Evolutionary conservation across 768 basidiomycete genomes (phyloP).

Genomic region (Gymnopilus junonius): DNA sequence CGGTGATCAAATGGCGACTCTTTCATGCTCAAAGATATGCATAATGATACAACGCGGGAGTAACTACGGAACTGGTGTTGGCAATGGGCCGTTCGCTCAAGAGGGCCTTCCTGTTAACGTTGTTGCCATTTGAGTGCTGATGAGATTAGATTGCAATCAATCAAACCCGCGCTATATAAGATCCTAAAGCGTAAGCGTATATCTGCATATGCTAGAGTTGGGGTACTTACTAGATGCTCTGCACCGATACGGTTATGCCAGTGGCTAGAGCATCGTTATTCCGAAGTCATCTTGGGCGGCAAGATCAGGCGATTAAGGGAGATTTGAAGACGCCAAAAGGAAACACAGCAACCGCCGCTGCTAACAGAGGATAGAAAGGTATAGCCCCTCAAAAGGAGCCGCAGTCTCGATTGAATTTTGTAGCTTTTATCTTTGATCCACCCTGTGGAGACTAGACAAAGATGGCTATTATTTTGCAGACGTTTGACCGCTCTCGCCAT

Average conservation of each 20-base stretch:
- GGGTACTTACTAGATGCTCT: no score
- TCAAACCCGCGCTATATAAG: neutral
- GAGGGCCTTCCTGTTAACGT: neutral
- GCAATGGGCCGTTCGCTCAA: neutral
- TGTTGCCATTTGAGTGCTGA: neutral
- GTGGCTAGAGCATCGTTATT: neutral
- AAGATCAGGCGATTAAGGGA: neutral
- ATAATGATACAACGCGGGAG: neutral
- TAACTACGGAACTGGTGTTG: neutral
- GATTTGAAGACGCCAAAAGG: neutral
- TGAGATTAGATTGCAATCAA: conserved; percentile 1
- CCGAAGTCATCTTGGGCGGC: neutral
- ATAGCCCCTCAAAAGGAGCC: neutral
- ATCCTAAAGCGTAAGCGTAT: neutral
- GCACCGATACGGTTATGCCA: no score
- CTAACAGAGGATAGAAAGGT: neutral
- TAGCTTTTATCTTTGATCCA: neutral
- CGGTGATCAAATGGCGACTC: conserved; percentile 4
- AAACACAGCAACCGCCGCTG: neutral
- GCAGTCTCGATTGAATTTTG: neutral
- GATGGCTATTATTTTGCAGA: neutral
- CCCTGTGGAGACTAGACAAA: neutral
- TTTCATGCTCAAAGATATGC: neutral
- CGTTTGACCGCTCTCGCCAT: neutral
- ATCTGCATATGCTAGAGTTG: neutral